These are phyloP conservation scores for Solanum commersonii DNA, from an alignment of 257 asterid genomes.

Conservation along the genomic window DNA sequence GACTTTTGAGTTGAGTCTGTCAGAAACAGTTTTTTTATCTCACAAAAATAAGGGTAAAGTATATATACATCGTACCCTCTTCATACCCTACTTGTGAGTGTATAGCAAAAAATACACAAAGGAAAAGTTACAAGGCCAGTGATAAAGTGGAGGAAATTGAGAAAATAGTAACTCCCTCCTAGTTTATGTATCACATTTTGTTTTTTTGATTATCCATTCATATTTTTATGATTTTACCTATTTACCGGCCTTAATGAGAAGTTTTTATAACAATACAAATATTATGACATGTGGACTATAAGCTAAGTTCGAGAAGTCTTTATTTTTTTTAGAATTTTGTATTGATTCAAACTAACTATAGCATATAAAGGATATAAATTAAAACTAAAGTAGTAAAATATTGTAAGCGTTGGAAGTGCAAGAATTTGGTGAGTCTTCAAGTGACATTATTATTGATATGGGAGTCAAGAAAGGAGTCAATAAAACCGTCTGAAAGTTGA, in stretches of 20 bases:
- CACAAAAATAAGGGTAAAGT: too few species aligned
- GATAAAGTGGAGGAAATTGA: not conserved
- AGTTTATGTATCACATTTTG: not conserved
- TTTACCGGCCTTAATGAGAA: not conserved
- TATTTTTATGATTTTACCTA: not conserved
- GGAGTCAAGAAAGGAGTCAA: conserved; percentile 32
- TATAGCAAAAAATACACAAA: not conserved
- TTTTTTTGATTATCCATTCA: not conserved
- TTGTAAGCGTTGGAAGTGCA: not conserved
- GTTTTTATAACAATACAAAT: too few species aligned
- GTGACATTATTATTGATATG: conserved; percentile 7
- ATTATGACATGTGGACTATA: too few species aligned
- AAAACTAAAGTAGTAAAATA: not conserved
- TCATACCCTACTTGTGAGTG: not conserved
- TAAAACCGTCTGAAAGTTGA: conserved; percentile 22
- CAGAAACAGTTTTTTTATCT: too few species aligned
- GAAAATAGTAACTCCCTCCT: not conserved
- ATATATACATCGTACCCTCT: not conserved
- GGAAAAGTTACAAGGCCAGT: not conserved
- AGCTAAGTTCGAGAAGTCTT: not conserved
- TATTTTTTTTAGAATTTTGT: not conserved
- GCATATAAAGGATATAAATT: not conserved
- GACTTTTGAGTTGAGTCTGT: not conserved
- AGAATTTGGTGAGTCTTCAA: not conserved
- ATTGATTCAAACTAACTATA: not conserved